Base-by-base conservation (phyloP, 495 filamentous ascomycete species). In the Bombardia bombarda region DNA sequence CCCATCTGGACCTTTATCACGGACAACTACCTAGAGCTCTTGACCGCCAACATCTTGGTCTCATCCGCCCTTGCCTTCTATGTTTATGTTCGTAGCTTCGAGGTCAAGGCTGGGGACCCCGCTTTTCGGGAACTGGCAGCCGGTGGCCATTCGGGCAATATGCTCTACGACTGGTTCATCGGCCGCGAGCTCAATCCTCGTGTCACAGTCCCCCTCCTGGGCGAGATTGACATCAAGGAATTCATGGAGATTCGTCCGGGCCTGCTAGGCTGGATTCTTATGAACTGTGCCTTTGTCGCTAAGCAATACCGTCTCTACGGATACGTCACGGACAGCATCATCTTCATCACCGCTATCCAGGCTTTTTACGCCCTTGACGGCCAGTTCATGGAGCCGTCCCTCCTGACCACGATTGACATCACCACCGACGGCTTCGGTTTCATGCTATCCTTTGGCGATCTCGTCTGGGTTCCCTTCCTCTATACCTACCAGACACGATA, bases 171-270 rank as follows among this genome's bases (percentile, higher is more conserved):
- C 65, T 97, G 86, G 75, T 98, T 87, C 68, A 97, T 97, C 50
- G 92, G 92, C 16, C 87, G 92, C 26, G 92, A 97, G 58, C 82
- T 97, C 44, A 98, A 97, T 67, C 90, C 93, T 7, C 88, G 89
- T 22, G 61, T 97, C 37, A 78, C 71, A 4, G 55, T 95, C 10
- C 89, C 89, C 2, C 58, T 90, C 39, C 69, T 92, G 17, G 84
- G 86, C 50, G 81, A 82, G 36, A 75, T 96, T 36, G 93, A 98
- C 55, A 84, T 98, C 61, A 96, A 95, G 66, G 72, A 80, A 37
- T 96, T 80, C 56, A 86, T 82, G 66, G 92, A 98, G 66, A 70
- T 98, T 53, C 79, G 92, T 30, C 93, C 90, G 0, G 93, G 92
- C 23, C 72, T 97, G 71, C 73, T 95, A 14, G 84, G 87, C 36